These are phyloP conservation scores for Mycena galopus DNA, from an alignment of 768 basidiomycete genomes.

Conservation along the genomic window DNA sequence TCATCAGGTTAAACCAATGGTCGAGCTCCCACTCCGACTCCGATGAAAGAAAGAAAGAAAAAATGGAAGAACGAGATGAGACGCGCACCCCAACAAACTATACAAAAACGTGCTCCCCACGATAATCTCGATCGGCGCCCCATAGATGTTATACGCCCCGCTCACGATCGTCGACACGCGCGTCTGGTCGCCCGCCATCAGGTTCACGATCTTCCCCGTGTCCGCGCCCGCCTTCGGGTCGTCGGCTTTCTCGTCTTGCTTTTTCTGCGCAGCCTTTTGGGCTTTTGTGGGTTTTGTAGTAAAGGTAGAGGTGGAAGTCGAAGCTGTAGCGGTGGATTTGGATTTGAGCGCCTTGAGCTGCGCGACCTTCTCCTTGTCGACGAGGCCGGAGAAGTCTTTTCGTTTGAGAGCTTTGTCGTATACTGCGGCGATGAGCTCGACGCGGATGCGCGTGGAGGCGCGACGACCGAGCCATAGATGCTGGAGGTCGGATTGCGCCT, in stretches of 20 bases:
- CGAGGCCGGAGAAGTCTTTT: constrained; percentile 84
- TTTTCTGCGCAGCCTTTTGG: background rate
- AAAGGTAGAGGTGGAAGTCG: no score
- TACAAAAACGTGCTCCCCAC: constrained; percentile 29
- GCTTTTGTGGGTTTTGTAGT: no score
- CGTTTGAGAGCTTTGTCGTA: constrained; percentile 92
- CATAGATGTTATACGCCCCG: constrained; percentile 15
- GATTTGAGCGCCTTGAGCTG: background rate
- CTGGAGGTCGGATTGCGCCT: constrained; percentile 58
- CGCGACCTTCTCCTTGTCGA: constrained; percentile 49
- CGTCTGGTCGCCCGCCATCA: constrained; percentile 80
- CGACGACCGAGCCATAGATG: constrained; percentile 87
- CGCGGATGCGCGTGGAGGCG: constrained; percentile 76
- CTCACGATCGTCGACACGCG: background rate
- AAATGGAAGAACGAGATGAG: no score
- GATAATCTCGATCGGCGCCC: constrained; percentile 27
- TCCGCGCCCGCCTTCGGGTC: constrained; percentile 76
- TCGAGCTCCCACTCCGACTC: no score
- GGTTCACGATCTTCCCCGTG: constrained; percentile 88
- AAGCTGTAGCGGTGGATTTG: background rate
- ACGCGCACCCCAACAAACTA: constrained; percentile 64
- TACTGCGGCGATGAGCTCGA: constrained; percentile 86
- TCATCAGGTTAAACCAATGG: no score
- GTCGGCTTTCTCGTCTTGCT: constrained; percentile 43
- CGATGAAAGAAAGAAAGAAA: no score